Percentiles rank a stretch among this genome's conserved stretches.
Evolutionary conservation across 805 yeast species (phyloP).

Genomic region (Candida pseudofarinosa): DNA sequence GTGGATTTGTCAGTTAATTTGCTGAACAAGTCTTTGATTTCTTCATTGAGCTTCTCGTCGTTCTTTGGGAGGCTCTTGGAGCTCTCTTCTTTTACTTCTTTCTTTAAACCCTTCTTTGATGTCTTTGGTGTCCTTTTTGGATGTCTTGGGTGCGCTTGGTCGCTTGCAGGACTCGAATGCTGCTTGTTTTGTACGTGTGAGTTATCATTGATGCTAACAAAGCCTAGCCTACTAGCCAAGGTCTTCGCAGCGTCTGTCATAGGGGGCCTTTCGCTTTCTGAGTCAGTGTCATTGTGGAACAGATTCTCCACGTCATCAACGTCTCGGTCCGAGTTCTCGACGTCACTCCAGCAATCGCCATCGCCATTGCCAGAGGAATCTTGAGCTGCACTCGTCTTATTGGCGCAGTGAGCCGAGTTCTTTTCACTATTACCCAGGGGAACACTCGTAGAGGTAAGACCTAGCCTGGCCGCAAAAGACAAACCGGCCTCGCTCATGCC

Average conservation of each 20-base stretch:
- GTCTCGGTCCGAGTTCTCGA: slow-evolving; percentile 7
- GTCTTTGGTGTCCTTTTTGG: slow-evolving; percentile 3
- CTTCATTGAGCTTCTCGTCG: slow-evolving; percentile 20
- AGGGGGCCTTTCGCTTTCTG: slow-evolving; percentile 16
- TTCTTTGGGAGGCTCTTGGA: slow-evolving; percentile 4
- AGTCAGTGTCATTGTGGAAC: neutral
- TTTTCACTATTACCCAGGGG: neutral
- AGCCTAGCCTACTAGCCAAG: slow-evolving; percentile 28
- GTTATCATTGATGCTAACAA: slow-evolving; percentile 8
- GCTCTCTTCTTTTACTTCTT: slow-evolving; percentile 5
- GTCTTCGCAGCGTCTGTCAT: slow-evolving; percentile 29
- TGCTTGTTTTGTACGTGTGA: neutral
- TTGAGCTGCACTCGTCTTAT: neutral
- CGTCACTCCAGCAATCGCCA: slow-evolving; percentile 4
- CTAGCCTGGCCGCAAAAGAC: slow-evolving; percentile 29
- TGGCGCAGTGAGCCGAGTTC: neutral
- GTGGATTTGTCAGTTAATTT: slow-evolving; percentile 23
- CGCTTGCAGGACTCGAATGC: neutral
- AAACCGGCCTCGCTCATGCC: slow-evolving; percentile 27
- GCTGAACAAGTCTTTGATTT: slow-evolving; percentile 24
- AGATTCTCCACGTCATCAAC: neutral
- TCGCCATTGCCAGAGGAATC: neutral
- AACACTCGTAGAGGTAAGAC: slow-evolving; percentile 9
- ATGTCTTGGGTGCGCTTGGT: slow-evolving; percentile 1
- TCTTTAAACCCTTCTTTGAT: slow-evolving; percentile 6